Conservation (phyloP, 2,329 filamentous ascomycete species). For the Diplodia seriata region DNA sequence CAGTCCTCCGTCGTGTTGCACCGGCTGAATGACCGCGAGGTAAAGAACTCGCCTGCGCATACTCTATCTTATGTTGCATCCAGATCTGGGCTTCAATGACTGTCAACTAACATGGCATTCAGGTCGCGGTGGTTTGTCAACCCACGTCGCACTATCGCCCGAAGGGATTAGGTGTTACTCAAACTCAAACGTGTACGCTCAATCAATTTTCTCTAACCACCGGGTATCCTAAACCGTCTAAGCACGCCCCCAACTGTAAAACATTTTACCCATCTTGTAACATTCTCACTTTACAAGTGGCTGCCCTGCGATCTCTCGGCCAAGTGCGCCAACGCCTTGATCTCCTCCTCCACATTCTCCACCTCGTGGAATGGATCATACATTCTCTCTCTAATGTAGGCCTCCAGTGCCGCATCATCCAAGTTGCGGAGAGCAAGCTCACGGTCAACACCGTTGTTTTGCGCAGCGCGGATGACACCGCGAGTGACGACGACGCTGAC, state of each 20-base stretch:
- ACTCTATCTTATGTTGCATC: background rate
- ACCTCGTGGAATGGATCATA: conserved; percentile 59
- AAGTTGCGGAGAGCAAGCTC: conserved; percentile 68
- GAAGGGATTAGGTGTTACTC: no score
- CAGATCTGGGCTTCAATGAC: no score
- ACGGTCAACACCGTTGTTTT: conserved; percentile 71
- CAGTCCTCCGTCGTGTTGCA: no score
- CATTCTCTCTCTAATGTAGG: conserved; percentile 65
- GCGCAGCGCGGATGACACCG: conserved; percentile 91
- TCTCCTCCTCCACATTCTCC: conserved; percentile 50
- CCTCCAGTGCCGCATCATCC: conserved; percentile 71
- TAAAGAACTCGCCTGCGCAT: background rate
- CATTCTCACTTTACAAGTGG: conserved; percentile 19
- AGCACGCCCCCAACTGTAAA: conserved; percentile 8
- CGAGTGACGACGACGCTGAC: conserved; percentile 85
- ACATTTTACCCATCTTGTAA: background rate
- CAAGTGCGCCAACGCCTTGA: conserved; percentile 34
- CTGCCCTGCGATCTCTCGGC: conserved; percentile 21
- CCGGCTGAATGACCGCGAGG: background rate
- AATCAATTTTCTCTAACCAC: conserved; percentile 15
- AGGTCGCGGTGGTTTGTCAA: no score
- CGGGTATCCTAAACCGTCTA: conserved; percentile 30
- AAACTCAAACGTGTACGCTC: conserved; percentile 7
- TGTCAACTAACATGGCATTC: no score
- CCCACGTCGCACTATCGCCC: no score